phyloP scores from a whole-genome alignment of 345 rosid genomes.

The Anastatica hierochuntica region DNA sequence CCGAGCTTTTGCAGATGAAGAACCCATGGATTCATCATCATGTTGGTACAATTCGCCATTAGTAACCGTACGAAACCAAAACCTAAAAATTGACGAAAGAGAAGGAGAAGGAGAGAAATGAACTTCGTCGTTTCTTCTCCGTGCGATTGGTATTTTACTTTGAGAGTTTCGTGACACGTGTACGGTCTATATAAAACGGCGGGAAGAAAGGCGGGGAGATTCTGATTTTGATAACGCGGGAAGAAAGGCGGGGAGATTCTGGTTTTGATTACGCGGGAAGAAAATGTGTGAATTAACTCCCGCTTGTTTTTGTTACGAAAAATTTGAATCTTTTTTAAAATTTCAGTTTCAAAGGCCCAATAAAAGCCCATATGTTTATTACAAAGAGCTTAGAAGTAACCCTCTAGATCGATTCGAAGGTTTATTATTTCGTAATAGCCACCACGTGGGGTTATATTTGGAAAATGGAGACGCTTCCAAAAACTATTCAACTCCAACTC shows the following conservation, averaged over 20 bases:
- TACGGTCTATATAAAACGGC: constrained; percentile 15
- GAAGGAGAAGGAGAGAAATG: background rate
- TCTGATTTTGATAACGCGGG: constrained; percentile 13
- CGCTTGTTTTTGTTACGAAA: constrained; percentile 19
- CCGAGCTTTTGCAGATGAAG: constrained; percentile 73
- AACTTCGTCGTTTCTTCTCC: background rate
- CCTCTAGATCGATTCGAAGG: too few species aligned
- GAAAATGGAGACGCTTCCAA: constrained; percentile 20
- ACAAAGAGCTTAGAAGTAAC: background rate
- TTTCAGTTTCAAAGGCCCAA: constrained; percentile 7
- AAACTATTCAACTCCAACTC: constrained; percentile 13
- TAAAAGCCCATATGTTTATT: constrained; percentile 13
- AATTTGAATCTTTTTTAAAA: constrained; percentile 8
- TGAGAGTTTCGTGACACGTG: constrained; percentile 25
- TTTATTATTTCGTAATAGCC: too few species aligned
- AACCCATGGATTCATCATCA: constrained; percentile 55
- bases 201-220: constrained; percentile 25
- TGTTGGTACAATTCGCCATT: constrained; percentile 36
- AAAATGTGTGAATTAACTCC: background rate
- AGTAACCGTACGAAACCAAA: background rate
- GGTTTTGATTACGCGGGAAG: too few species aligned
- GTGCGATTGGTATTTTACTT: constrained; percentile 6
- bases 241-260: too few species aligned
- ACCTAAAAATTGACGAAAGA: constrained; percentile 12
- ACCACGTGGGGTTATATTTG: constrained; percentile 13